Percentiles rank a stretch among this genome's conserved stretches.
Conservation (phyloP, 2,329 filamentous ascomycete genomes). For the Curvularia verruculosa region DNA sequence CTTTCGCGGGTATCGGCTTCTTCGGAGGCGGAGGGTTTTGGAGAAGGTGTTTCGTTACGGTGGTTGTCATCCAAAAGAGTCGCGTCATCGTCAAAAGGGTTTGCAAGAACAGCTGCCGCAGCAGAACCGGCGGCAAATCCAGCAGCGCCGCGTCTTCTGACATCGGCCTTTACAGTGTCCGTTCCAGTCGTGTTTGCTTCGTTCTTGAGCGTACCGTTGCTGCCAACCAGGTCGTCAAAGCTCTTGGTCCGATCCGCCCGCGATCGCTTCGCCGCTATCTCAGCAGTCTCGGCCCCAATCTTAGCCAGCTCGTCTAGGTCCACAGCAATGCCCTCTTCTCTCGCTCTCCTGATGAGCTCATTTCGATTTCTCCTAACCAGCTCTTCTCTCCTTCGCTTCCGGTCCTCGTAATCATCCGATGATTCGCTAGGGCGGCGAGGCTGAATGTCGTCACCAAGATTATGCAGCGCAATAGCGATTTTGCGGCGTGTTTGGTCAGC, state of each 20-base stretch:
- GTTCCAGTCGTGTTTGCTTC: constrained; percentile 34
- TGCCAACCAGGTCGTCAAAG: constrained; percentile 52
- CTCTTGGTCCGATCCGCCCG: constrained; percentile 34
- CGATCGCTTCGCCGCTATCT: constrained; percentile 25
- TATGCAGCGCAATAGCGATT: constrained; percentile 64
- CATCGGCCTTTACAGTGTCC: constrained; percentile 23
- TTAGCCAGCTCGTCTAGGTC: constrained; percentile 49
- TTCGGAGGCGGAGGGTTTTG: constrained; percentile 34
- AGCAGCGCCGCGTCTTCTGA: constrained; percentile 40
- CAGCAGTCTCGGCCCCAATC: constrained; percentile 40
- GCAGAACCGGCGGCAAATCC: constrained; percentile 51
- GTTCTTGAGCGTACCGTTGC: constrained; percentile 47
- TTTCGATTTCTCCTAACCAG: constrained; percentile 43
- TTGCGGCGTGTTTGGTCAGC: constrained; percentile 66
- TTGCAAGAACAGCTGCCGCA: constrained; percentile 42
- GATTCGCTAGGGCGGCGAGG: constrained; percentile 43
- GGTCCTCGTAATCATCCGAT: constrained; percentile 41
- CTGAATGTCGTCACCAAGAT: constrained; percentile 66
- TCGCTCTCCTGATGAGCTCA: constrained; percentile 45
- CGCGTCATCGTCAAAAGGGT: constrained; percentile 54
- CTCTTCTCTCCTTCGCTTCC: constrained; percentile 41
- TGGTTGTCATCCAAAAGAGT: constrained; percentile 52
- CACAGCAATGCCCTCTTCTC: constrained; percentile 51
- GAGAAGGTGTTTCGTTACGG: constrained; percentile 39
- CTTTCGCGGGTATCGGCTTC: constrained; percentile 36